Percentiles rank a stretch among this genome's conserved stretches.
These are phyloP conservation scores for Chamaenerion angustifolium DNA, from an alignment of 345 rosid species.

Conservation along the genomic window DNA sequence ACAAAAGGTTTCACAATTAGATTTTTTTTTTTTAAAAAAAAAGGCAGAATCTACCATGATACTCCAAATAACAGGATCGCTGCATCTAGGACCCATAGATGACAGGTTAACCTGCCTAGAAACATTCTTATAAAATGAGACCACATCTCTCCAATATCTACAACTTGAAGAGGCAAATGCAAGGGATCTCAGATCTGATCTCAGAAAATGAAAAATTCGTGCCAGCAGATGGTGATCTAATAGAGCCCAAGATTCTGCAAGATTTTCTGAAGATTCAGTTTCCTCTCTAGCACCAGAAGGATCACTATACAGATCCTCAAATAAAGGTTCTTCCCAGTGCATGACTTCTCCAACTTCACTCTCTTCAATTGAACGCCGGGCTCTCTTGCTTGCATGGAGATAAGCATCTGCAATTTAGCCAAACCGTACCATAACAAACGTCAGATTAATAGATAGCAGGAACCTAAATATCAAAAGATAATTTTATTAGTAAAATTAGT, in stretches of 20 bases:
- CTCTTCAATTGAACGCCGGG: constrained; percentile 50
- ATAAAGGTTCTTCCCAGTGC: constrained; percentile 35
- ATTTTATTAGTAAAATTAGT: no score
- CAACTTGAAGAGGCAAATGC: constrained; percentile 75
- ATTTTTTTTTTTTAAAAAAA: no score
- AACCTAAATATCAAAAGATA: no score
- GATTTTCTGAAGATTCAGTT: constrained; percentile 20
- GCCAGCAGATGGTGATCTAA: constrained; percentile 67
- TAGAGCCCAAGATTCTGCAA: constrained; percentile 57
- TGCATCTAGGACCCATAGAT: constrained; percentile 58
- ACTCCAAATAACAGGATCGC: constrained; percentile 43
- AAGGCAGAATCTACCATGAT: constrained; percentile 43
- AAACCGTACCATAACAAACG: background rate
- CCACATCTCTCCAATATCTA: constrained; percentile 83
- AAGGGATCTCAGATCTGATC: constrained; percentile 66
- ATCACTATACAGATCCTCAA: constrained; percentile 71
- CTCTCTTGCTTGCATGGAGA: constrained; percentile 58
- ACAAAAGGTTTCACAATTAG: constrained; percentile 3
- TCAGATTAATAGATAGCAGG: background rate
- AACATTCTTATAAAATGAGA: constrained; percentile 54
- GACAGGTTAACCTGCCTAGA: constrained; percentile 71
- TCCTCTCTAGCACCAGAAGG: constrained; percentile 35
- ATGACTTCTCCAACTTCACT: constrained; percentile 39
- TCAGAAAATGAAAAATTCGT: constrained; percentile 72
- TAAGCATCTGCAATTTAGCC: constrained; percentile 39